Percentiles rank a stretch among this genome's conserved stretches.
phyloP scores from a whole-genome alignment of 345 rosid genomes.

The Eucalyptus shirleyi region DNA sequence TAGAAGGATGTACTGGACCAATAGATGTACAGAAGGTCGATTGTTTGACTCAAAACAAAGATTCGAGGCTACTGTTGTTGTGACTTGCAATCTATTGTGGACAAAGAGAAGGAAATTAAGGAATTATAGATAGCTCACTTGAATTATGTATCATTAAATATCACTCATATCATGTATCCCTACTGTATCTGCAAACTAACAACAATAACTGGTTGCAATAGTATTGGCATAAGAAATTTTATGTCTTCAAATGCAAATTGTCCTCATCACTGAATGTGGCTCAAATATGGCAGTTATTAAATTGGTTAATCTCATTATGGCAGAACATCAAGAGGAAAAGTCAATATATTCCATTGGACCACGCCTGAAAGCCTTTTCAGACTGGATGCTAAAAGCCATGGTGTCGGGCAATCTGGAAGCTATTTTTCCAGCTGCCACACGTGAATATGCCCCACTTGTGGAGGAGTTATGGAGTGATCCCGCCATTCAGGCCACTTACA shows the following conservation, averaged over 20 bases:
- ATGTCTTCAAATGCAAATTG: background rate
- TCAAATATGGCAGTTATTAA: background rate
- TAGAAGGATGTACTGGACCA: background rate
- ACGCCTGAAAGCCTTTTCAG: slow-evolving; percentile 79
- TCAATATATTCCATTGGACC: slow-evolving; percentile 66
- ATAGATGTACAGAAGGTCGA: background rate
- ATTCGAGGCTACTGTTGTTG: background rate
- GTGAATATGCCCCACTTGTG: slow-evolving; percentile 93
- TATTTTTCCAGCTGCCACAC: slow-evolving; percentile 90
- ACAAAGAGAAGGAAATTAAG: background rate
- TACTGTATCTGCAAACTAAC: background rate
- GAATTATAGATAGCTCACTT: background rate
- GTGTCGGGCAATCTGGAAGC: slow-evolving; percentile 76
- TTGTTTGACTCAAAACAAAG: background rate
- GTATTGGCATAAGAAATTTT: background rate
- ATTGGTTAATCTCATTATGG: background rate
- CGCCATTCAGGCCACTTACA: slow-evolving; percentile 80
- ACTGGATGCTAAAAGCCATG: slow-evolving; percentile 95
- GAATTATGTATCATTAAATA: background rate
- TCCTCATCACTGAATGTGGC: background rate
- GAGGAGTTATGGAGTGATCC: slow-evolving; percentile 87
- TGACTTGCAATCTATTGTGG: background rate
- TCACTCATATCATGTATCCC: background rate
- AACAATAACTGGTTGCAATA: background rate
- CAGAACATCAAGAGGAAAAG: slow-evolving; percentile 33